Evolutionary conservation across 805 yeast genomes (phyloP), one percentile per base, ranked within the genome.

Genomic region (Sungouiella blattae): DNA sequence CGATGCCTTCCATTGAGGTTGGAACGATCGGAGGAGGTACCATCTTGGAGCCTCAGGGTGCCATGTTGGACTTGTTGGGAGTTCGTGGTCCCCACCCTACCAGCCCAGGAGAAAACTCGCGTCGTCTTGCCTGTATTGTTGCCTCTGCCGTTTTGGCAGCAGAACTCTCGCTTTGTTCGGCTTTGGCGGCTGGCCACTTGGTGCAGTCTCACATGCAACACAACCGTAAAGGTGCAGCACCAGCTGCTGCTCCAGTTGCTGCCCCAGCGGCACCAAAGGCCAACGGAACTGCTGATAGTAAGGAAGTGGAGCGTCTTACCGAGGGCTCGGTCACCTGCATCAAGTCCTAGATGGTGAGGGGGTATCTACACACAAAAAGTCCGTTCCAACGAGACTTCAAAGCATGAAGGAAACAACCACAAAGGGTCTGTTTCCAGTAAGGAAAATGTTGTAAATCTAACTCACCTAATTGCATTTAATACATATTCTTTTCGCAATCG

Each of bases 11-110:
- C 18, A 87, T 93, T 50, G 99, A 93, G 67, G 98, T 93, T 29
- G 99, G 99, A 46, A 93, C 99, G 2, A 88, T 93, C 62, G 98
- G 98, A 39, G 99, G 99, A 46, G 99, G 99, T 57, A 93, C 99
- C 3, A 86, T 93, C 45, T 75, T 93, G 53, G 98, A 86, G 56
- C 97, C 99, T 27, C 99, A 93, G 67, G 85, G 89, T 33, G 87
- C 98, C 15, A 87, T 93, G 95, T 72, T 93, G 40, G 98, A 93
- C 52, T 69, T 93, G 47, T 72, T 93, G 43, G 97, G 98, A 25
- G 95, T 93, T 30, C 80, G 85, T 50, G 99, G 99, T 3, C 97
- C 99, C 4, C 95, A 89, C 59, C 84, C 95, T 25, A 81, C 89
- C 4, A 77, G 72, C 35, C 98, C 99, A 1, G 99, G 99, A 49